A percentile compares a stretch with the other conserved stretches of the same genome.
Conservation (phyloP, 345 rosid species). For the Citrus reticulata region DNA sequence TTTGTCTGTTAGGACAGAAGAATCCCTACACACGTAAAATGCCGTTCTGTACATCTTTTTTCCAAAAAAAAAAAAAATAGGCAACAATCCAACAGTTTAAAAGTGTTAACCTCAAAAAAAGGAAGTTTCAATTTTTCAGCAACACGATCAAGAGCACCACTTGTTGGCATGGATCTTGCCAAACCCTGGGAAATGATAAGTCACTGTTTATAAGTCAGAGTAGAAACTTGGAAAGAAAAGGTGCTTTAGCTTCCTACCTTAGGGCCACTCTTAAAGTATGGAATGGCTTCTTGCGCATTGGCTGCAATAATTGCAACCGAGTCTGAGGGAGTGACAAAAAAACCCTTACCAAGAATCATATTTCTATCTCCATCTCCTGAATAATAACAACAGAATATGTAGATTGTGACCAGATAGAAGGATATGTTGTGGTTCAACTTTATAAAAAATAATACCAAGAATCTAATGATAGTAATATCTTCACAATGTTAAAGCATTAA, state of each 20-base stretch:
- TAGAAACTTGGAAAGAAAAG: not conserved
- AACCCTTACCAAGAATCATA: constrained; percentile 81
- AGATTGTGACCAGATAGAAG: not conserved
- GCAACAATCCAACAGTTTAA: constrained; percentile 5
- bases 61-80: not conserved
- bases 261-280: constrained; percentile 70
- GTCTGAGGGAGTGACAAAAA: constrained; percentile 93
- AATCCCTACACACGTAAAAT: not conserved
- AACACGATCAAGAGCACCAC: constrained; percentile 95
- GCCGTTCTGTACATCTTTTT: not conserved
- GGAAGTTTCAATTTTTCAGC: constrained; percentile 79
- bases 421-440: not conserved
- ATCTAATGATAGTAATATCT: not conserved
- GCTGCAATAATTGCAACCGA: constrained; percentile 95
- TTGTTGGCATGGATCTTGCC: constrained; percentile 97
- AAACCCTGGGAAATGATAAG: constrained; percentile 54
- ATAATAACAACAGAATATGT: constrained; percentile 10
- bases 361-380: constrained; percentile 97
- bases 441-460: not conserved
- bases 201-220: not conserved
- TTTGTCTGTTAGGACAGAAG: constrained; percentile 16
- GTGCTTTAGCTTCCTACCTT: constrained; percentile 46
- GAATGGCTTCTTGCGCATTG: constrained; percentile 80
- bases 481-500: not conserved
- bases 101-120: constrained; percentile 72